Conservation (phyloP, 2,329 filamentous ascomycete genomes). For the Cercospora zeae-maydis region DNA sequence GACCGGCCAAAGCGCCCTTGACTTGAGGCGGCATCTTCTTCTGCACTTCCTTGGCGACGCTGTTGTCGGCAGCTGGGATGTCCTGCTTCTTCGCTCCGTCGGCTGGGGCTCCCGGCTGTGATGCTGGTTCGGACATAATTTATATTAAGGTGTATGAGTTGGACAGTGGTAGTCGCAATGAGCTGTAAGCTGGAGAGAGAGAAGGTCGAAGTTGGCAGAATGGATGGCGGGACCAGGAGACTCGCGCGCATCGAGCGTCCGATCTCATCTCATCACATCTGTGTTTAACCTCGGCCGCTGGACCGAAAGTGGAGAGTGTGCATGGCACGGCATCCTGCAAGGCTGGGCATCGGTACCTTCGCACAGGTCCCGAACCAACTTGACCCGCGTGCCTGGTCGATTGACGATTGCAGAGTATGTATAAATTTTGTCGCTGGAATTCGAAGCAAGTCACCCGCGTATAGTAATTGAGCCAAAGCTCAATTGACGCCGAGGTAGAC, state of each 20-base stretch:
- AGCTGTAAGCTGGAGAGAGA: neutral
- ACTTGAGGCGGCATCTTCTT: constrained; percentile 29
- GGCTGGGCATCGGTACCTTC: constrained; percentile 4
- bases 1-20: constrained; percentile 32
- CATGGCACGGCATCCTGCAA: neutral
- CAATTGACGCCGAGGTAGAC: neutral
- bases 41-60: constrained; percentile 31
- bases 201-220: neutral
- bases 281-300: constrained; percentile 16
- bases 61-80: constrained; percentile 31
- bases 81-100: constrained; percentile 35
- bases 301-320: constrained; percentile 7
- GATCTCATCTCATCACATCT: constrained; percentile 4
- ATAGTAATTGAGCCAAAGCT: neutral
- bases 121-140: constrained; percentile 38
- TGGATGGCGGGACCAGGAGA: neutral
- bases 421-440: neutral
- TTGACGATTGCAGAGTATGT: neutral
- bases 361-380: neutral
- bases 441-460: neutral
- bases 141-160: neutral
- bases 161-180: neutral
- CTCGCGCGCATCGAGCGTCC: neutral
- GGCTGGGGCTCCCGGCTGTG: constrained; percentile 38
- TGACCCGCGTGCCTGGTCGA: neutral